Conservation (phyloP, 2,329 filamentous ascomycete species). For the Colletotrichum acutatum region DNA sequence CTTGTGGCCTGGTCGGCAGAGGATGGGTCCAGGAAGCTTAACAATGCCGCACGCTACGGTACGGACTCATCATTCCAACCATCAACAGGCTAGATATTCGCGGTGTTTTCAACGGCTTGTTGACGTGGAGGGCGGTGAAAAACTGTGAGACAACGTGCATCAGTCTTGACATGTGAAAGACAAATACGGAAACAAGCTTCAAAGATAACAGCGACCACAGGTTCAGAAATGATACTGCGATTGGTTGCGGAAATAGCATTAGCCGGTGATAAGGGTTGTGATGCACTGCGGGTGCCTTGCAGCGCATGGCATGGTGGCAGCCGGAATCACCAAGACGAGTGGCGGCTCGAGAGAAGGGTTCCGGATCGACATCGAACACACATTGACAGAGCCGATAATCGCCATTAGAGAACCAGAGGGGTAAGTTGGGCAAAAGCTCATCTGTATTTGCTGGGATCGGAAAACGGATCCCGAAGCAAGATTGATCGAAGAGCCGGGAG, state of each 20-base stretch:
- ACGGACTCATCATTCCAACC: background rate
- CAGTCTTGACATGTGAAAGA: background rate
- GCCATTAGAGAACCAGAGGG: background rate
- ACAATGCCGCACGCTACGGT: too few relatives aligned
- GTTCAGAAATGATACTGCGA: background rate
- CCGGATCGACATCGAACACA: background rate
- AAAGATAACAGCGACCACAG: background rate
- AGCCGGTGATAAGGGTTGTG: background rate
- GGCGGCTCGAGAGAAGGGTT: slow-evolving; percentile 1
- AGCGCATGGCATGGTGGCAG: background rate
- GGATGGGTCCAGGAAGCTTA: background rate
- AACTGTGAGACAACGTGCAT: background rate
- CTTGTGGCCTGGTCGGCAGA: background rate
- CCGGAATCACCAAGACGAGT: slow-evolving; percentile 13
- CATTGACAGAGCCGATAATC: background rate
- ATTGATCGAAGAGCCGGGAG: background rate
- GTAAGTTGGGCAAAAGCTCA: background rate
- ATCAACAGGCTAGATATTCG: background rate
- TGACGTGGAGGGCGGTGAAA: background rate
- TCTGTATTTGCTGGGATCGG: background rate
- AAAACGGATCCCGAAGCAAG: background rate
- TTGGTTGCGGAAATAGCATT: background rate
- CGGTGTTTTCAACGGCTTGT: background rate
- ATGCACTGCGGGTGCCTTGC: slow-evolving; percentile 2
- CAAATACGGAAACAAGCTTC: background rate